Evolutionary conservation across 371 early-diverging fungal species (phyloP), one percentile per base, ranked within the genome.

Genomic region (Mucor sp.): DNA sequence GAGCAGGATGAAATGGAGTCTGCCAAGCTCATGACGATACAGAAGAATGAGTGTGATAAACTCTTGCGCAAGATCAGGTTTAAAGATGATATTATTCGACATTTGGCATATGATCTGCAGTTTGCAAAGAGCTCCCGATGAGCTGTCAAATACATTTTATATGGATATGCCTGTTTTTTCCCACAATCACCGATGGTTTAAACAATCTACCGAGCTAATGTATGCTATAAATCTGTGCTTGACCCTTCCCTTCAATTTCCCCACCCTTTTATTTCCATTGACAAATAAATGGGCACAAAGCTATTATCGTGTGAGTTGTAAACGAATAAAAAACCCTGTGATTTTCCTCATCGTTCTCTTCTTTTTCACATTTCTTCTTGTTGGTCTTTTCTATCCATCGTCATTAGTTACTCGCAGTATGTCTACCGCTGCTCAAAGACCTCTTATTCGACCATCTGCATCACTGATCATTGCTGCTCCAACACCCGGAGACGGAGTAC

Each of bases 391-490:
- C 59, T 50, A 21, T 63, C 27, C 30, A 19, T 48, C n/a, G 23
- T 19, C 37, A 21, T 11, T 30, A 63, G 63, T 39, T 23, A 28
- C 28, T 41, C 69, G 69, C 15, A 37, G 65, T 41, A 65, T 70
- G 66, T 70, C 70, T 25, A 70, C 62, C 17, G 27, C 55, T 21
- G 27, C 58, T 21, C 25, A 63, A 21, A 62, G 44, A 60, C 50
- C 63, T 17, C 33, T 48, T 33, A 61, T 71, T 39, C 28, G 73
- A 62, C 59, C 69, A 32, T 48, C 73, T 37, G 73, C 73, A 56
- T 66, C 69, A 21, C 60, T 87, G 21, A 84, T 86, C 70, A 78
- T 86, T 8, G 84, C 79, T 5, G 84, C 85, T 3, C 86, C 86
- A 19, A 74, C 77, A 28, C 68, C 79, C 4, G 71, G 56, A 12